These are phyloP conservation scores for Gelatoporia subvermispora DNA, from an alignment of 768 basidiomycete species.

Conservation along the genomic window DNA sequence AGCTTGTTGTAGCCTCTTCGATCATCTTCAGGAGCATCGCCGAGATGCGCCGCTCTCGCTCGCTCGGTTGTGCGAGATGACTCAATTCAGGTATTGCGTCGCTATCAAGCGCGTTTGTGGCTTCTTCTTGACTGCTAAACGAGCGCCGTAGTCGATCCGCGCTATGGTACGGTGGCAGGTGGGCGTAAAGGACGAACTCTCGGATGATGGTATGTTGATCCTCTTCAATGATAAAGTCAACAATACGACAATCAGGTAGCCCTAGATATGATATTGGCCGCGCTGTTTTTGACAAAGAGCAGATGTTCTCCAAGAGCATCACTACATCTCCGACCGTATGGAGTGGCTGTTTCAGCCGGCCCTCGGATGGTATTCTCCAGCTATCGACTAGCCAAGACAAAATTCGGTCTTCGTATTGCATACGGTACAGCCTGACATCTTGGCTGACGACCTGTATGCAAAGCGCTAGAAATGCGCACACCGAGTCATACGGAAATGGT, in stretches of 20 bases:
- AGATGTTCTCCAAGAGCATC: slow-evolving; percentile 57
- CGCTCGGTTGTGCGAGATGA: slow-evolving; percentile 43
- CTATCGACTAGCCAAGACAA: slow-evolving; percentile 74
- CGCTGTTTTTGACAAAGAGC: slow-evolving; percentile 45
- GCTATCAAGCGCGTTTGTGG: neutral
- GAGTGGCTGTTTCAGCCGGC: slow-evolving; percentile 40
- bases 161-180: slow-evolving; percentile 40
- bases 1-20: slow-evolving; percentile 44
- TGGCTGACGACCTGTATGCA: slow-evolving; percentile 69
- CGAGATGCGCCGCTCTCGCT: slow-evolving; percentile 59
- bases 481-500: slow-evolving; percentile 79
- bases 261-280: slow-evolving; percentile 43
- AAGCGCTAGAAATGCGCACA: slow-evolving; percentile 74
- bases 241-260: slow-evolving; percentile 68
- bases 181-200: slow-evolving; percentile 66
- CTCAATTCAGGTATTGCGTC: neutral
- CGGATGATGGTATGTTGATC: slow-evolving; percentile 53
- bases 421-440: slow-evolving; percentile 78
- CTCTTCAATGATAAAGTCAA: slow-evolving; percentile 56
- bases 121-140: neutral
- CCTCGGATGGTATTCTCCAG: slow-evolving; percentile 46
- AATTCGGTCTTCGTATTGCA: slow-evolving; percentile 85
- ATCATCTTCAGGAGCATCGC: slow-evolving; percentile 59
- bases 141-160: neutral
- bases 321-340: slow-evolving; percentile 60